These are phyloP conservation scores for Hypoxylon sp. DNA, from an alignment of 2,329 filamentous ascomycete species.

Conservation along the genomic window DNA sequence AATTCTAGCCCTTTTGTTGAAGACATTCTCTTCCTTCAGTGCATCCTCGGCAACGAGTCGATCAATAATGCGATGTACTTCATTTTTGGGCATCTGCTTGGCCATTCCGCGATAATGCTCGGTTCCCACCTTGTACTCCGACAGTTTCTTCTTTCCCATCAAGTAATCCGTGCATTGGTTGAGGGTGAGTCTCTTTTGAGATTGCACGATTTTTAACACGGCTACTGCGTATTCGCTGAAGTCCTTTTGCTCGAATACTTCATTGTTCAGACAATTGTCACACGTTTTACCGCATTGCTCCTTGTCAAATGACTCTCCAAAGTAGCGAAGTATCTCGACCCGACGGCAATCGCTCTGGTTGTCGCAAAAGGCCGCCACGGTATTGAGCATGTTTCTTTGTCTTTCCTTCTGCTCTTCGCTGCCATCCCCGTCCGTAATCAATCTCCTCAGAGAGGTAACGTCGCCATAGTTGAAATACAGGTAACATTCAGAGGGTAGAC, in stretches of 20 bases:
- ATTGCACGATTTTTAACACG: slow-evolving; percentile 77
- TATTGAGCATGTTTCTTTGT: slow-evolving; percentile 86
- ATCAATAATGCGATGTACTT: slow-evolving; percentile 88
- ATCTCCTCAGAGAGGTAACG: slow-evolving; percentile 77
- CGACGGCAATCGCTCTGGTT: slow-evolving; percentile 90
- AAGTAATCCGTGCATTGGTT: slow-evolving; percentile 89
- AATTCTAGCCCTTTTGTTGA: slow-evolving; percentile 74
- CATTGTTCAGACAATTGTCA: slow-evolving; percentile 88
- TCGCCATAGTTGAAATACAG: slow-evolving; percentile 90
- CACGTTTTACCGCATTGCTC: slow-evolving; percentile 81
- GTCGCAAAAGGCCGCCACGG: slow-evolving; percentile 89
- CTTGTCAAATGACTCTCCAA: slow-evolving; percentile 84
- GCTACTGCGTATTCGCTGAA: slow-evolving; percentile 81
- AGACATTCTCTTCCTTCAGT: slow-evolving; percentile 77
- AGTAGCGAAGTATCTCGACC: slow-evolving; percentile 92
- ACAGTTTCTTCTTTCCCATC: slow-evolving; percentile 75
- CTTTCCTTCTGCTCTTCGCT: slow-evolving; percentile 84
- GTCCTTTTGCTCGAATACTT: slow-evolving; percentile 80
- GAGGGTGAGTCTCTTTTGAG: slow-evolving; percentile 76
- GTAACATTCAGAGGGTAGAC: slow-evolving; percentile 88
- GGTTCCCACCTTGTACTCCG: slow-evolving; percentile 65
- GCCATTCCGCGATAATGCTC: slow-evolving; percentile 77
- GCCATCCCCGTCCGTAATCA: slow-evolving; percentile 88
- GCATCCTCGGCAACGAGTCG: slow-evolving; percentile 81
- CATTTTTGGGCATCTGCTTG: slow-evolving; percentile 77